Evolutionary conservation across 768 basidiomycete genomes (phyloP).

Genomic region (Boletus bicolor): DNA sequence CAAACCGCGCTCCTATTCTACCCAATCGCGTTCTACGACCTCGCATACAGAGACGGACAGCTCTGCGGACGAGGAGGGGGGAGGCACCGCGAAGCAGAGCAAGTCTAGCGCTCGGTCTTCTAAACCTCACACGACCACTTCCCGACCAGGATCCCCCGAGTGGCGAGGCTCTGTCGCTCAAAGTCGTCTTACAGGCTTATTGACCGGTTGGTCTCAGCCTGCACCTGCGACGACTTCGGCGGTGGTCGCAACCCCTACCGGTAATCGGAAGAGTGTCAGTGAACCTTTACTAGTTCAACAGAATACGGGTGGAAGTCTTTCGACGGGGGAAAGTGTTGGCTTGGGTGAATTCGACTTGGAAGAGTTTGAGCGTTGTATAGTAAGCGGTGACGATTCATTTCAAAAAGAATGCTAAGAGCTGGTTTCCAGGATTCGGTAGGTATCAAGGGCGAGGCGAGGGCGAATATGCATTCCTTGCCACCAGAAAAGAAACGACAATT

Average conservation of each 20-base stretch:
- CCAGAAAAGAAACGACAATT: slow-evolving; percentile 64
- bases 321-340: slow-evolving; percentile 28
- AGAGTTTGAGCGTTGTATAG: slow-evolving; percentile 71
- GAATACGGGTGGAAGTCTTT: slow-evolving; percentile 33
- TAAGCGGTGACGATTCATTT: slow-evolving; percentile 30
- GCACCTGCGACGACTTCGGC: slow-evolving; percentile 38
- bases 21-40: slow-evolving; percentile 45
- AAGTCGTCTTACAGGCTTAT: slow-evolving; percentile 59
- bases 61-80: slow-evolving; percentile 41
- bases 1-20: slow-evolving; percentile 50
- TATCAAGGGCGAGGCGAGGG: slow-evolving; percentile 66
- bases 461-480: slow-evolving; percentile 59
- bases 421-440: slow-evolving; percentile 63
- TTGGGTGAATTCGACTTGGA: slow-evolving; percentile 35
- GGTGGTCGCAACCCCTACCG: slow-evolving; percentile 28
- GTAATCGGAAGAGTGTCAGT: slow-evolving; percentile 62
- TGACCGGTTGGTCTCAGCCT: slow-evolving; percentile 61
- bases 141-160: slow-evolving; percentile 38
- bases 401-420: slow-evolving; percentile 3
- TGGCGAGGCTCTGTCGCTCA: slow-evolving; percentile 56
- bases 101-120: slow-evolving; percentile 31
- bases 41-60: not conserved
- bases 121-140: slow-evolving; percentile 14
- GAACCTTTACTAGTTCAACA: slow-evolving; percentile 63
- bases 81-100: slow-evolving; percentile 61